These are phyloP conservation scores for Cucumis hystrix DNA, from an alignment of 306 rosid genomes.

Conservation along the genomic window DNA sequence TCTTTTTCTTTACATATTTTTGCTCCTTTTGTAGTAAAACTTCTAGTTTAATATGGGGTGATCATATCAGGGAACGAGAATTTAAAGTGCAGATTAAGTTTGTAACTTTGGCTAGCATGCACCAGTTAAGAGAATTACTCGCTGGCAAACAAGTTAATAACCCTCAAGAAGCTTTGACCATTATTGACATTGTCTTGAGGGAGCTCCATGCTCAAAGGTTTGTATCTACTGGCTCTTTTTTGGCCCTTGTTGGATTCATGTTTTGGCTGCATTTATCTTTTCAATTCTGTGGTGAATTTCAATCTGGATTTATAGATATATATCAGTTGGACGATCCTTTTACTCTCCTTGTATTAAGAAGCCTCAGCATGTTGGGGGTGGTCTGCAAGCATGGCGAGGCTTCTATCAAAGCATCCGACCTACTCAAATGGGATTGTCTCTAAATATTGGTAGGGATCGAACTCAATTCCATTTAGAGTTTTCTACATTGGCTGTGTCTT, in stretches of 20 bases:
- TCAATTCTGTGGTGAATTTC: not conserved
- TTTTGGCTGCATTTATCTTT: not conserved
- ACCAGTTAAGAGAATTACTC: constrained; percentile 76
- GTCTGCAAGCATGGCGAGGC: constrained; percentile 96
- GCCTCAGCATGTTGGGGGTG: constrained; percentile 83
- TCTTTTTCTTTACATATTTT: not conserved
- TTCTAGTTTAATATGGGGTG: constrained; percentile 1
- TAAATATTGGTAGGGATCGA: constrained; percentile 54
- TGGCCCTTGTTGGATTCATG: not conserved
- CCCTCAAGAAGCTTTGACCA: constrained; percentile 92
- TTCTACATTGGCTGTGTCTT: not conserved
- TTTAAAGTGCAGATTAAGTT: constrained; percentile 72
- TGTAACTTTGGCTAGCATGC: constrained; percentile 88
- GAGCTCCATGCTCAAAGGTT: constrained; percentile 88
- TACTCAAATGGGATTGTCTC: constrained; percentile 94
- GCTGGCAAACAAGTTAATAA: constrained; percentile 85
- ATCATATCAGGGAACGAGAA: constrained; percentile 63
- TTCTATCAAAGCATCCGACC: constrained; percentile 96
- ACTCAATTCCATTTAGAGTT: not conserved
- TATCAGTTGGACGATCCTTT: constrained; percentile 86
- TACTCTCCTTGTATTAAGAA: constrained; percentile 69
- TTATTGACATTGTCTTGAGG: constrained; percentile 81
- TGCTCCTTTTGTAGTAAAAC: not conserved
- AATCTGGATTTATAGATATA: constrained; percentile 37
- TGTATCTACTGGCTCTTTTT: not conserved